phyloP scores from a whole-genome alignment of 2,329 filamentous ascomycete genomes.

The Penicillium sp. region DNA sequence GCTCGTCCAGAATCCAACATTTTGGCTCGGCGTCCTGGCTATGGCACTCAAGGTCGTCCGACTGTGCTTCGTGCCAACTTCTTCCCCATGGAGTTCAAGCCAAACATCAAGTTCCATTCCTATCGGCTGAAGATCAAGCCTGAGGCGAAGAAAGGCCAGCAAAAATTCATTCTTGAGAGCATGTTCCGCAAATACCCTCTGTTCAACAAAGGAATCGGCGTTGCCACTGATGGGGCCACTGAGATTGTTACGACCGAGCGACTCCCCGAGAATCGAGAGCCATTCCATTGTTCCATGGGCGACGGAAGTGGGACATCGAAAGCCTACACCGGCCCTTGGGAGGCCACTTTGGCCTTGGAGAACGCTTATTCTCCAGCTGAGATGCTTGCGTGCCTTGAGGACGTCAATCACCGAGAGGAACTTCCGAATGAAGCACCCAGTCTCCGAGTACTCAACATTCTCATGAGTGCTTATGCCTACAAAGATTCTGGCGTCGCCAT shows the following conservation, averaged over 20 bases:
- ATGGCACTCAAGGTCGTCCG: conserved; percentile 10
- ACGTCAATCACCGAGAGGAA: neutral
- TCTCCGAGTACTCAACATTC: conserved; percentile 17
- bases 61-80: conserved; percentile 17
- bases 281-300: neutral
- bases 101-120: neutral
- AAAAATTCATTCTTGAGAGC: conserved; percentile 2
- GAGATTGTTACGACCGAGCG: conserved; percentile 9
- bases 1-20: neutral
- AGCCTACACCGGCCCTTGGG: neutral
- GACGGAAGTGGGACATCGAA: neutral
- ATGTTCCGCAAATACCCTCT: neutral
- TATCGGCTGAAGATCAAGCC: conserved; percentile 10
- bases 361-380: neutral
- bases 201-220: neutral
- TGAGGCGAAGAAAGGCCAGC: neutral
- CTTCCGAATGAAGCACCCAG: neutral
- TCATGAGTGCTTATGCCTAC: conserved; percentile 14
- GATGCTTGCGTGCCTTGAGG: neutral
- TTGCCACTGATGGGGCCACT: conserved; percentile 13
- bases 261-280: neutral
- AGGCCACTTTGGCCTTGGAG: neutral
- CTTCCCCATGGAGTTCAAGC: conserved; percentile 12
- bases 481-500: conserved; percentile 4
- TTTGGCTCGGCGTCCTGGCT: conserved; percentile 16